These are phyloP conservation scores for Croton setiger DNA, from an alignment of 441 rosid genomes.

Conservation along the genomic window DNA sequence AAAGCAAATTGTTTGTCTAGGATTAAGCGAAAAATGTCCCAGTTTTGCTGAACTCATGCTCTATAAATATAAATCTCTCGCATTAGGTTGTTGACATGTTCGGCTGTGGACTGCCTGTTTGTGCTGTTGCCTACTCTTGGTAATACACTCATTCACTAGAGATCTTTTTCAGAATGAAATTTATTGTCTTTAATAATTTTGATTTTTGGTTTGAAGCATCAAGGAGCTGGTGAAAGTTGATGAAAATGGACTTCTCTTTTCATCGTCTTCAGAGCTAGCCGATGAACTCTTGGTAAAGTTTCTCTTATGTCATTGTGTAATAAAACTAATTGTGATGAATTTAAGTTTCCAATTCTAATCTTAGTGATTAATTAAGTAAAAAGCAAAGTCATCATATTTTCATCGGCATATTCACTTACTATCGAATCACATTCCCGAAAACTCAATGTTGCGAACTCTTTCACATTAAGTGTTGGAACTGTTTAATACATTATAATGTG, in stretches of 20 bases:
- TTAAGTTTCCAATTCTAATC: background rate
- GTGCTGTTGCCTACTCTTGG: slow-evolving; percentile 96
- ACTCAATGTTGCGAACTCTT: background rate
- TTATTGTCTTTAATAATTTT: slow-evolving; percentile 9
- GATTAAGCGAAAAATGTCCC: background rate
- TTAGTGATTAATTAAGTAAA: background rate
- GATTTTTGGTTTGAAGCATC: slow-evolving; percentile 49
- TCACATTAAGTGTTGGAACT: background rate
- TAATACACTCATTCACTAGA: slow-evolving; percentile 21
- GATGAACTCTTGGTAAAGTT: slow-evolving; percentile 68
- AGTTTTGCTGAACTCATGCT: background rate
- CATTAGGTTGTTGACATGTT: slow-evolving; percentile 96
- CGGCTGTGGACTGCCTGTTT: slow-evolving; percentile 98
- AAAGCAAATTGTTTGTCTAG: background rate
- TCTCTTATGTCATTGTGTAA: slow-evolving; percentile 1
- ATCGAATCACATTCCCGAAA: background rate
- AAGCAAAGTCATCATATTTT: background rate
- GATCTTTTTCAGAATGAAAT: slow-evolving; percentile 5
- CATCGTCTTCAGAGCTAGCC: slow-evolving; percentile 90
- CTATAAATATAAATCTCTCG: background rate
- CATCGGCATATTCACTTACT: background rate
- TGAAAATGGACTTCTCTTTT: slow-evolving; percentile 86
- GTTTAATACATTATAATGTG: too few relatives aligned
- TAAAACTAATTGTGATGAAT: background rate
- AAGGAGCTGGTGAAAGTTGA: slow-evolving; percentile 79